Conservation (phyloP, 176 grass and related monocot genomes). For the Microstegium vimineum region DNA sequence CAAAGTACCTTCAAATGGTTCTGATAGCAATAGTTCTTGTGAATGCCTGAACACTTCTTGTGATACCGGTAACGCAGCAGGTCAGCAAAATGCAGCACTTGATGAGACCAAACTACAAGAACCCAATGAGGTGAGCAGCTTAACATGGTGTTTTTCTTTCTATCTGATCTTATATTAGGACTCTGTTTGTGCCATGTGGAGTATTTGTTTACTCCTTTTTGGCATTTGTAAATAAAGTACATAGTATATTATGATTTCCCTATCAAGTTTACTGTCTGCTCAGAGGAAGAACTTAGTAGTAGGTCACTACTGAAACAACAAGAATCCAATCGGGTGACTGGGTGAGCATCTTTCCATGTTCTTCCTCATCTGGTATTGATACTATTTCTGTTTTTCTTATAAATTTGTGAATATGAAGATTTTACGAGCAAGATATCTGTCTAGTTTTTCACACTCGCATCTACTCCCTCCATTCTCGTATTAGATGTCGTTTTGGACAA, state of each 20-base stretch:
- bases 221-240: neutral
- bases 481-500: too few relatives aligned
- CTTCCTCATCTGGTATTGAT: too few relatives aligned
- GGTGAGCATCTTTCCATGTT: neutral
- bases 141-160: neutral
- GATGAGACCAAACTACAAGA: neutral
- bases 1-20: neutral
- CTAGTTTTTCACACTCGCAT: neutral
- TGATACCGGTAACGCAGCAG: neutral
- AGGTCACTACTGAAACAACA: neutral
- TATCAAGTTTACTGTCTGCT: neutral
- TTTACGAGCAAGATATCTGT: neutral
- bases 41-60: neutral
- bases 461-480: too few relatives aligned
- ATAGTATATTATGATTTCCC: neutral
- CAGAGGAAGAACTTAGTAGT: neutral
- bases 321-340: neutral
- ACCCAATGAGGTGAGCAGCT: slow-evolving; percentile 20
- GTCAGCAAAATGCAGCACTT: neutral
- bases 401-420: neutral
- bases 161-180: neutral
- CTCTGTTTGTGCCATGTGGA: neutral
- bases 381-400: too few relatives aligned
- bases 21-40: neutral
- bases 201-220: neutral